phyloP scores from a whole-genome alignment of 2,329 filamentous ascomycete genomes.

The Monilinia polystroma region DNA sequence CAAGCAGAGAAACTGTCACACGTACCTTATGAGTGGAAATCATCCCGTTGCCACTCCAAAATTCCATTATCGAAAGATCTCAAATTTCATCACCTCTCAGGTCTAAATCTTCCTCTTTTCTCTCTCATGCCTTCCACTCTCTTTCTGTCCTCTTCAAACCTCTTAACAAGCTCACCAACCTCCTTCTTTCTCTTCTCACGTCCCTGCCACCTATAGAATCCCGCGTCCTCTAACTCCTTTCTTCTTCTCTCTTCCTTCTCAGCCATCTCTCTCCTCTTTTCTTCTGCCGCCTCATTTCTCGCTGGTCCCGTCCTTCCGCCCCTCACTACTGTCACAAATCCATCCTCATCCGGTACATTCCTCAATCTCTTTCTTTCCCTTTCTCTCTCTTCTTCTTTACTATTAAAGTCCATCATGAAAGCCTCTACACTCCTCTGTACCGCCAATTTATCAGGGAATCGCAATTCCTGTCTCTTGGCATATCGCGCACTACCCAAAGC shows the following conservation, averaged over 20 bases:
- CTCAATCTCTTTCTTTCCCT: conserved; percentile 64
- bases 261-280: conserved; percentile 57
- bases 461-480: conserved; percentile 64
- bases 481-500: conserved; percentile 52
- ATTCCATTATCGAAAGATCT: conserved; percentile 38
- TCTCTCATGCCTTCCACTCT: conserved; percentile 70
- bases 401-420: conserved; percentile 82
- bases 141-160: conserved; percentile 74
- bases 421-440: conserved; percentile 77
- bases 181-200: conserved; percentile 76
- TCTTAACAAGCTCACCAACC: conserved; percentile 65
- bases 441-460: conserved; percentile 64
- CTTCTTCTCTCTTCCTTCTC: conserved; percentile 64
- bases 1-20: conserved; percentile 18
- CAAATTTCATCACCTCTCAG: conserved; percentile 43
- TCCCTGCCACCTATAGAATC: conserved; percentile 81
- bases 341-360: conserved; percentile 87
- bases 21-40: conserved; percentile 26
- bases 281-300: conserved; percentile 67
- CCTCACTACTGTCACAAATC: conserved; percentile 87
- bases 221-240: conserved; percentile 57
- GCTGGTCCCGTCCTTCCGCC: conserved; percentile 75
- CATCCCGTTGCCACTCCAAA: not conserved
- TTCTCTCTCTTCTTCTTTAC: conserved; percentile 62
- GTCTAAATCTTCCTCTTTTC: conserved; percentile 60